Evolutionary conservation across 2,329 filamentous ascomycete genomes (phyloP), one percentile per base, ranked within the genome.

Genomic region (Purpureocillium takamizusanense): DNA sequence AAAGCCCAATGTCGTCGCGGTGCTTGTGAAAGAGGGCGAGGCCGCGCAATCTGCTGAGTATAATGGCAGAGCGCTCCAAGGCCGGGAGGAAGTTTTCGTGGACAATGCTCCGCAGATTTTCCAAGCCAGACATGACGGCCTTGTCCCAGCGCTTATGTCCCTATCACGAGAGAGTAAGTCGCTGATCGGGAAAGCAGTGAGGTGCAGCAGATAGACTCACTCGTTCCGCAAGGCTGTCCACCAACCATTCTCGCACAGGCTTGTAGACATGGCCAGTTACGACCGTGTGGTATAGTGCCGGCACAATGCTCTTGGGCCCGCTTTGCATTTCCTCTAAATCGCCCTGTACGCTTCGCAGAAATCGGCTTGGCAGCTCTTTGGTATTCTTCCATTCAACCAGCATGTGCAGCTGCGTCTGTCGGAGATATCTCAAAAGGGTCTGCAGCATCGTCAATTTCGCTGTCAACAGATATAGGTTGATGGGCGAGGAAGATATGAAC

Each of bases 61-160:
- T 81, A 17, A 95, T 78, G 34, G 76, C 75, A 48, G 84, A 83
- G 37, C 90, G 79, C 50, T 97, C 88, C 2, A 97, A 68, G 1
- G 86, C 87, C 0, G 92, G 92, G 3, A 97, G 70, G 37, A 95
- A 78, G 56, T 94, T 89, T 54, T 95, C 83, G 53, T 95, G 89
- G 1, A 88, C 70, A 11, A 97, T 70, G 37, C 77, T 75, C 36
- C 87, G 77, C 9, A 97, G 71, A 38, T 78, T 82, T 42, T 86
- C 80, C 15, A 95, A 81, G 1, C 88, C 86, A 4, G 78, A 77
- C 2, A 76, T 72, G 2, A 94, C 83, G 6, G 85, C 82, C 53
- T 90, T 94, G 46, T 97, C 89, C 92, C 92, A 98, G 35, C 92
- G 74, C 61, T 95, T 95, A 51, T 94, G 86, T 1, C 88, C 88